Percentiles rank a stretch among this genome's conserved stretches.
These are phyloP conservation scores for Linnemannia zychae DNA, from an alignment of 192 early-diverging fungal genomes.

Conservation along the genomic window DNA sequence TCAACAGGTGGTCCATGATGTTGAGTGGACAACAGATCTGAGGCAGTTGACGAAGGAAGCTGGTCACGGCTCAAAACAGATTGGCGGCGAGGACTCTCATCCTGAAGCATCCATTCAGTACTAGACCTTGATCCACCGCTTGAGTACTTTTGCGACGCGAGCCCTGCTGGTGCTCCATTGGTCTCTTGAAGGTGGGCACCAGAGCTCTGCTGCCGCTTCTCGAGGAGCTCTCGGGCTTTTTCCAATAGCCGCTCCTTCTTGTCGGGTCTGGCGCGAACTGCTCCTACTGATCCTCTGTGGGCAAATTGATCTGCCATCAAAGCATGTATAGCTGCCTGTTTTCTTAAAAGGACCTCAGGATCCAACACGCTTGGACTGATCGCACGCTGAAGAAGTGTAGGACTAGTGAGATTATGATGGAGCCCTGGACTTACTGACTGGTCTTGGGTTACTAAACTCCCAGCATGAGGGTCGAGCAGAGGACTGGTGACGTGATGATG, in stretches of 20 bases:
- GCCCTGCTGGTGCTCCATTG: background rate
- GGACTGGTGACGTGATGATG: background rate
- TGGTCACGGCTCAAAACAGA: background rate
- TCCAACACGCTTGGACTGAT: conserved; percentile 16
- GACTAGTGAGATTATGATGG: background rate
- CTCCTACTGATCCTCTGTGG: background rate
- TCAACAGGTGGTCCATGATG: background rate
- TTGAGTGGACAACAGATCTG: background rate
- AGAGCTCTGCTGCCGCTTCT: conserved; percentile 33
- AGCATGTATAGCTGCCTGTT: conserved; percentile 11
- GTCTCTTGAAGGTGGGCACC: background rate
- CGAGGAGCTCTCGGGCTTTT: conserved; percentile 27
- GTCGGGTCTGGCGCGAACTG: background rate
- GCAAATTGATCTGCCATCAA: background rate
- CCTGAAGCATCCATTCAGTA: background rate
- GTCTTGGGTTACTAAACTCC: background rate
- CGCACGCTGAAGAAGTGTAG: background rate
- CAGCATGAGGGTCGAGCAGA: background rate
- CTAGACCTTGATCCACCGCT: background rate
- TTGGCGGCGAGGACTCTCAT: background rate
- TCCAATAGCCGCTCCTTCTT: conserved; percentile 22
- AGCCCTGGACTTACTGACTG: background rate
- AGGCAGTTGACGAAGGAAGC: background rate
- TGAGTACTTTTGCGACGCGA: background rate
- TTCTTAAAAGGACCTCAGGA: background rate